Evolutionary conservation across 179 eudicot genomes (phyloP), one percentile per base, ranked within the genome.

Genomic region (Actinidia chinensis): DNA sequence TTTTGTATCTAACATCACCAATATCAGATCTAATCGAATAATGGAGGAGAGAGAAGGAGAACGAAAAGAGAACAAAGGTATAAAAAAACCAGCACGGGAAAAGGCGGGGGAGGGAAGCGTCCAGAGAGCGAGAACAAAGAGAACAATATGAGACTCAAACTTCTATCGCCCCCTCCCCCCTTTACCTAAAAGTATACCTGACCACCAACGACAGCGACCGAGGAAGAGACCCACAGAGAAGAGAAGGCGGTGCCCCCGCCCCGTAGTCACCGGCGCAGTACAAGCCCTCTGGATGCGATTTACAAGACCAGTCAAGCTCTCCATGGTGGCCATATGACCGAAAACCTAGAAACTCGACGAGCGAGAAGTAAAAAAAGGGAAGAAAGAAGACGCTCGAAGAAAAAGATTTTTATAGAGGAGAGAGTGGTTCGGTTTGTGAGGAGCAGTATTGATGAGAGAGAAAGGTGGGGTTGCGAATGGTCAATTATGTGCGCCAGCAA

Each of bases 131-230:
- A n/a, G n/a, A n/a, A n/a, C n/a, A n/a, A n/a, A n/a, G n/a, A n/a
- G n/a, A n/a, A n/a, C n/a, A n/a, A n/a, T n/a, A n/a, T n/a, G n/a
- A n/a, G n/a, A n/a, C n/a, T n/a, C n/a, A n/a, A n/a, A n/a, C n/a
- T n/a, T n/a, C n/a, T n/a, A n/a, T n/a, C n/a, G n/a, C n/a, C n/a
- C n/a, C n/a, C n/a, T n/a, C n/a, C n/a, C n/a, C n/a, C n/a, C n/a
- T n/a, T n/a, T n/a, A n/a, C n/a, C n/a, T n/a, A 58, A 56, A 17
- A 4, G 64, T 23, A 40, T 11, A 93, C 97, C 98, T 95, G 99
- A 6, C 99, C 98, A 74, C 98, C 98, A 77, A 95, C 98, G 51
- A 93, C 98, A 54, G 97, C 98, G 46, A 93, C 98, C 42, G 98
- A 88, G 69, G 99, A 46, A 93, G 98, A 78, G 98, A 94, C 98